phyloP scores from a whole-genome alignment of 345 rosid species.

The Durio zibethinus region DNA sequence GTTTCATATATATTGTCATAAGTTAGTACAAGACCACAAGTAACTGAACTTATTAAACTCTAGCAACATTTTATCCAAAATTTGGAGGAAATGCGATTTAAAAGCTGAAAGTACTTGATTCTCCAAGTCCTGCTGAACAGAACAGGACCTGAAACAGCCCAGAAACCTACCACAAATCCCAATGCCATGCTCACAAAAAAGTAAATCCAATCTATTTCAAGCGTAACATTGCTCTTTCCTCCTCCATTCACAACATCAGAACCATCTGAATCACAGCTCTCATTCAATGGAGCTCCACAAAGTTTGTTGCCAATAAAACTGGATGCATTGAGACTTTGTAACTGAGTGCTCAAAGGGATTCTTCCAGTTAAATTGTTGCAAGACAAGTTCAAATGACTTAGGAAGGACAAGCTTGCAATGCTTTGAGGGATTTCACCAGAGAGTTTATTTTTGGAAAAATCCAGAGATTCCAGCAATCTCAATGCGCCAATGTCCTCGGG shows the following conservation, averaged over 20 bases:
- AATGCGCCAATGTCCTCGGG: constrained; percentile 12
- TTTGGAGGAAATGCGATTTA: too few relatives aligned
- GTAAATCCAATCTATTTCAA: background rate
- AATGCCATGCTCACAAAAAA: background rate
- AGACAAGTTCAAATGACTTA: too few relatives aligned
- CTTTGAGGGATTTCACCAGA: constrained; percentile 20
- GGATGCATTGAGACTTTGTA: background rate
- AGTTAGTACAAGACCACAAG: too few relatives aligned
- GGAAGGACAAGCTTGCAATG: background rate
- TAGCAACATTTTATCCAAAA: too few relatives aligned
- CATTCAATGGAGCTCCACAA: background rate
- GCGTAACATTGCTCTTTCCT: background rate
- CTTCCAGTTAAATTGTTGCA: too few relatives aligned
- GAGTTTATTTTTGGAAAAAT: background rate
- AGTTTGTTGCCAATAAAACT: background rate
- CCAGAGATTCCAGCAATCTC: background rate
- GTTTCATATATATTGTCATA: too few relatives aligned
- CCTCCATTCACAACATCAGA: background rate
- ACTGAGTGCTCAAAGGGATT: too few relatives aligned
- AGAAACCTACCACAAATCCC: background rate
- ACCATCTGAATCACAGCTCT: background rate
- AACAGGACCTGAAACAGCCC: background rate
- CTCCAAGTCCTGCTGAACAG: background rate
- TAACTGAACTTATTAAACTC: too few relatives aligned
- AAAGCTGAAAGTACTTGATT: background rate